A percentile compares a stretch with the other conserved stretches of the same genome.
phyloP scores from a whole-genome alignment of 2,329 filamentous ascomycete genomes.

The Pseudogymnoascus sp. region DNA sequence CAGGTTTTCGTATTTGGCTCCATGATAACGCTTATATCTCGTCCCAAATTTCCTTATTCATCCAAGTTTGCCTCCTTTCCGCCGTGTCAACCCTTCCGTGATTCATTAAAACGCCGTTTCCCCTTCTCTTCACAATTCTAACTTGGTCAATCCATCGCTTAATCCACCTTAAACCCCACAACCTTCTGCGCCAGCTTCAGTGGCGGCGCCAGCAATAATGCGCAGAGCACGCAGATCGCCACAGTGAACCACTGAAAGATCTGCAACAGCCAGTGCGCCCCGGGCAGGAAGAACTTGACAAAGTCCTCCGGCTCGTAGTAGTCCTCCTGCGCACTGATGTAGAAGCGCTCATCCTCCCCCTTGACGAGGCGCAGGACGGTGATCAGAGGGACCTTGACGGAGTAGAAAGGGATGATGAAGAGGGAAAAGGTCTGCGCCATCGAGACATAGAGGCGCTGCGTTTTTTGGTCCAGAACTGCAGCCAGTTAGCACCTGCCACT shows the following conservation, averaged over 20 bases:
- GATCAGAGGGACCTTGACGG: conserved; percentile 57
- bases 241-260: conserved; percentile 59
- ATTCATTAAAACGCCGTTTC: neutral
- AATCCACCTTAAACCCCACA: neutral
- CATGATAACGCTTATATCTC: neutral
- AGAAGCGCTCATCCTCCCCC: conserved; percentile 44
- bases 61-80: neutral
- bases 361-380: conserved; percentile 55
- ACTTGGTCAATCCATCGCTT: neutral
- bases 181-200: conserved; percentile 40
- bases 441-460: conserved; percentile 62
- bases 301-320: conserved; percentile 71
- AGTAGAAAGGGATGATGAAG: conserved; percentile 70
- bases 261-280: conserved; percentile 45
- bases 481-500: neutral
- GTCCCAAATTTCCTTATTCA: neutral
- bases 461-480: conserved; percentile 58
- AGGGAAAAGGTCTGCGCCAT: conserved; percentile 69
- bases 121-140: neutral
- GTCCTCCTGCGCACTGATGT: conserved; percentile 70
- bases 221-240: conserved; percentile 53
- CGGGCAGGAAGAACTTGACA: conserved; percentile 61
- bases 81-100: neutral
- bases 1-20: neutral
- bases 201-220: conserved; percentile 41